Evolutionary conservation across 805 yeast species (phyloP), one percentile per base, ranked within the genome.

Genomic region (Wickerhamiella lipophila): DNA sequence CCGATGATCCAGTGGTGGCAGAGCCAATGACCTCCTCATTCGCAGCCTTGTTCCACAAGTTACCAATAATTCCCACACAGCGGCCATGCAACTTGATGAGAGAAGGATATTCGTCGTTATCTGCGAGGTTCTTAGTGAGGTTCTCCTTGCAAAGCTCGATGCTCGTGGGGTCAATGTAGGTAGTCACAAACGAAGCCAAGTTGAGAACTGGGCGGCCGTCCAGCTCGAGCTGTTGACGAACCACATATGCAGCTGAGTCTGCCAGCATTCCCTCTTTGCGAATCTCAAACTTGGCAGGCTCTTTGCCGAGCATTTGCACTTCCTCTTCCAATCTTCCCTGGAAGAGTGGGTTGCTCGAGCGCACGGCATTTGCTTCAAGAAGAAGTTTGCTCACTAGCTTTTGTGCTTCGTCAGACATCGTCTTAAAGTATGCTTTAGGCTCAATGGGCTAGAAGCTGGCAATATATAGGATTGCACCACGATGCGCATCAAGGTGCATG

Each of bases 1-100:
- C 96, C 1, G 89, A 79, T 1, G 95, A 86, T 4, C 96, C 96
- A 1, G 95, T 87, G 49, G 95, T 84, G 22, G 95, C 92, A 11
- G 94, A 79, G 21, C 96, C 96, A 26, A 85, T 70, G 3, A 94
- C 78, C 34, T 61, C 54, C 53, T 57, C 62, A 42, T 55, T 60
- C 50, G 64, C 58, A 6, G 80, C 81, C 9, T 86, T 88, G 60
- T 85, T 69, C 96, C 96, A 87, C 58, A 87, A 63, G 59, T 80
- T 75, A 9, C 86, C 78, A 52, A 87, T 61, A 56, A 87, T 87
- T 21, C 86, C 75, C 50, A 87, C 76, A 66, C 95, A 86, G 56
- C 96, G 75, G 53, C 80, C 74, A 53, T 88, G 94, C 52, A 84
- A 60, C 50, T 81, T 89, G 58, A 83, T 70, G 63, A 87, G 64